Evolutionary conservation across 202 grass and related monocot genomes (phyloP).

Genomic region (Setaria italica): DNA sequence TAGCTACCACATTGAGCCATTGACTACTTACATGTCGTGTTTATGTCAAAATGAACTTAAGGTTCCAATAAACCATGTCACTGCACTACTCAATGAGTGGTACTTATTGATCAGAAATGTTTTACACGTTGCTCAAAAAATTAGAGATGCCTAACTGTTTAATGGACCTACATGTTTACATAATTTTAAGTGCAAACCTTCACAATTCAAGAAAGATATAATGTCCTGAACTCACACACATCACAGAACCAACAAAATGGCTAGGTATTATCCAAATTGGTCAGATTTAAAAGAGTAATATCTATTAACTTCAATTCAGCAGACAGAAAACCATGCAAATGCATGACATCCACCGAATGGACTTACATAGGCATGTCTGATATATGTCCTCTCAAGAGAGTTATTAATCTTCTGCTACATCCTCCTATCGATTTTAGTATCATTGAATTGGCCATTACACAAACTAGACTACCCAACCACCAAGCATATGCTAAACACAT

Average conservation of each 20-base stretch:
- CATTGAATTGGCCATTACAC: background rate
- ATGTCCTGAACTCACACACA: background rate
- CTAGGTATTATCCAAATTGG: background rate
- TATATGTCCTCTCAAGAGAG: background rate
- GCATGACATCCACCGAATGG: background rate
- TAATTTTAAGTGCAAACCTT: constrained; percentile 14
- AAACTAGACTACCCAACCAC: constrained; percentile 25
- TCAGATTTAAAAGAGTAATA: constrained; percentile 3
- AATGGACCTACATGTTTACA: background rate
- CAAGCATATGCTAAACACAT: constrained; percentile 6
- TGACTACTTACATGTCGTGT: background rate
- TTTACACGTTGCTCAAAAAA: background rate
- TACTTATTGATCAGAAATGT: background rate
- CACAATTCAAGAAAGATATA: constrained; percentile 12
- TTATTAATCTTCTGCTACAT: constrained; percentile 5
- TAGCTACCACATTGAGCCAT: constrained; percentile 6
- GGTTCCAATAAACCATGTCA: constrained; percentile 17
- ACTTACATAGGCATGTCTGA: background rate
- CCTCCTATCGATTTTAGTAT: background rate
- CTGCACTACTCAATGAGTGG: background rate
- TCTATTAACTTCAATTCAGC: constrained; percentile 5
- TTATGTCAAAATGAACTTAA: background rate
- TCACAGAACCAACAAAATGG: background rate
- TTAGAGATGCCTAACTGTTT: constrained; percentile 20
- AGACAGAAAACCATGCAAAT: constrained; percentile 13